Base-by-base conservation (phyloP, 805 yeast species). In the Spencermartinsiella europaea region DNA sequence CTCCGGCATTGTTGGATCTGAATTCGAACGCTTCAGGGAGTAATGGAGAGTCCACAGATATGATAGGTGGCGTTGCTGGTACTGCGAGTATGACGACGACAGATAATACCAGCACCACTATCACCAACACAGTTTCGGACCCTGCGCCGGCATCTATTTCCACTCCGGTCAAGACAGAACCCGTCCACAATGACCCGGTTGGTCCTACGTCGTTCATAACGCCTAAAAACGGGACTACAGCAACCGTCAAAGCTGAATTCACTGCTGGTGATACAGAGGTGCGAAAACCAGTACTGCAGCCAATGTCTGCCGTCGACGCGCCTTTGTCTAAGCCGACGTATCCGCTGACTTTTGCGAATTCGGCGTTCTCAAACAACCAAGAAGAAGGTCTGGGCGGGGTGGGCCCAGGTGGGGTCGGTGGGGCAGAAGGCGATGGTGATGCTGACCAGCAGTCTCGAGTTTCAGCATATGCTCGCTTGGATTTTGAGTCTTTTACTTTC, bases 401-500 rank as follows among this genome's bases (percentile, higher is more conserved):
- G 10, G 10, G 27, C 16, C n/a, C 25, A 3, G 37, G 42, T 12
- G 25, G 12, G 7, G 14, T 19, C 15, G 25, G 25, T 17, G n/a
- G n/a, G 17, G 16, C 15, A 5, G 42, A 25, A 7, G 35, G 12
- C n/a, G 49, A 42, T 34, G 49, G 43, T 34, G 50, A 47, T 17
- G 49, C 42, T 15, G 25, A 51, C 8, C 53, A 51, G 20, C 55
- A 52, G 21, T 56, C 64, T 37, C 59, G 67, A 27, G 70, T 69
- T 4, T 66, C 69, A 8, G 75, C 75, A 21, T 71, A 72, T 40
- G 75, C 75, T 16, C 57, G 73, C 56, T 69, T 93, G 34, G 98
- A 93, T 63, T 93, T 93, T 64, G 96, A 86, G 49, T 80, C 86
- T 53, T 91, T 85, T 63, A 90, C 96, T 2, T 93, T 93, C 62